A percentile compares a stretch with the other conserved stretches of the same genome.
Evolutionary conservation across 305 asterid species (phyloP).

Genomic region (Fraxinus ornus): DNA sequence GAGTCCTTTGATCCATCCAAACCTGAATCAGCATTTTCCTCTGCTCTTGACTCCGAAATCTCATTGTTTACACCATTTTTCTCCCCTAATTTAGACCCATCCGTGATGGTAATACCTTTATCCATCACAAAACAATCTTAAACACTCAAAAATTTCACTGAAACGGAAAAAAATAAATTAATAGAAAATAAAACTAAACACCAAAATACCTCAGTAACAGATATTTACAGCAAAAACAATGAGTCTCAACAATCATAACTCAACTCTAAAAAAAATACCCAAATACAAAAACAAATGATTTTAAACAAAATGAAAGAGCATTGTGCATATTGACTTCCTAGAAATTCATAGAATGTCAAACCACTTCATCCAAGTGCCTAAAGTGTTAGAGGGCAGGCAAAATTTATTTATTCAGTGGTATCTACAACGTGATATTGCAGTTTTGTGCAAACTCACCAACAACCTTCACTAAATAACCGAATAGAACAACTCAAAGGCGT

Average conservation of each 20-base stretch:
- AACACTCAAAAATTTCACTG: slow-evolving; percentile 35
- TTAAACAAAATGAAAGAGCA: not conserved
- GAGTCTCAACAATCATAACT: not conserved
- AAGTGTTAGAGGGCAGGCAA: not conserved
- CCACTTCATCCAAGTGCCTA: not conserved
- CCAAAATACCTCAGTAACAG: not conserved
- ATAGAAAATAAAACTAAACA: not conserved
- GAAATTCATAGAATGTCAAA: not conserved
- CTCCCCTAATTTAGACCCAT: slow-evolving; percentile 43
- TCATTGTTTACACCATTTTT: slow-evolving; percentile 32
- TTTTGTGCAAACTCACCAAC: not conserved
- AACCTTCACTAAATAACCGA: not conserved
- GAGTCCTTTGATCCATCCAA: slow-evolving; percentile 41
- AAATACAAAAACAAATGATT: not conserved
- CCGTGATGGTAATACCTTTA: slow-evolving; percentile 46
- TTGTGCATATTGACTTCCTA: not conserved
- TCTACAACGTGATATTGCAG: not conserved
- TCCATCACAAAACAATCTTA: slow-evolving; percentile 59
- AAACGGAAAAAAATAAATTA: slow-evolving; percentile 2
- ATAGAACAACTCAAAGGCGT: not conserved
- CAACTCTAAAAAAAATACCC: not conserved
- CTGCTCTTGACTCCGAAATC: slow-evolving; percentile 24
- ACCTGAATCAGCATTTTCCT: slow-evolving; percentile 32
- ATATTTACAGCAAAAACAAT: not conserved
- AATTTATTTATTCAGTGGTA: not conserved